These are phyloP conservation scores for Seiridium cupressi DNA, from an alignment of 2,329 filamentous ascomycete genomes.

Conservation along the genomic window DNA sequence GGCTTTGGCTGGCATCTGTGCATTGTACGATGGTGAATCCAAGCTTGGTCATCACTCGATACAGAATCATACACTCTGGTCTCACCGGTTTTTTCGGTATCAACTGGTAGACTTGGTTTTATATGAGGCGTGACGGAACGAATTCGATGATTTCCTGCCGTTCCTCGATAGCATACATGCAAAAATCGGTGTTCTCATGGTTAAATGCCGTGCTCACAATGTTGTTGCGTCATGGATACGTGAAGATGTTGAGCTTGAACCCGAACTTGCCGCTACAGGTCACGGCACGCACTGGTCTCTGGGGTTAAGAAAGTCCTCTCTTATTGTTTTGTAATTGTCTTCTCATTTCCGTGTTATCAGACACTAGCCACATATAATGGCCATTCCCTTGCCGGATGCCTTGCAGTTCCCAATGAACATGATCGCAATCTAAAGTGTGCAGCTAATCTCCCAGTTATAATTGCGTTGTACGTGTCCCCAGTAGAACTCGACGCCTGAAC, in stretches of 20 bases:
- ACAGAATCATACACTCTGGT: background rate
- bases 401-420: no score
- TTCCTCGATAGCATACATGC: slow-evolving; percentile 30
- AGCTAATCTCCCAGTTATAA: no score
- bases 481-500: no score
- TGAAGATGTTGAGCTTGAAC: background rate
- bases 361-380: no score
- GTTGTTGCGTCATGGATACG: background rate
- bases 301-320: no score
- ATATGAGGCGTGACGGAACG: slow-evolving; percentile 26
- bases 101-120: slow-evolving; percentile 1
- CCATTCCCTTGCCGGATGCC: no score
- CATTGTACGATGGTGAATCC: slow-evolving; percentile 24
- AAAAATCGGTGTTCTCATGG: slow-evolving; percentile 15
- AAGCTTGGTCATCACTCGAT: background rate
- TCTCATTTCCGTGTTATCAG: no score
- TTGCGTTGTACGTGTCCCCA: no score
- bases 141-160: slow-evolving; percentile 29
- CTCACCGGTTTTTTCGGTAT: background rate
- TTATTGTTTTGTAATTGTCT: no score
- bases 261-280: no score
- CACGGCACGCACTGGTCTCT: background rate
- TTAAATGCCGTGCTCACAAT: background rate
- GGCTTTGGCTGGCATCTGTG: slow-evolving; percentile 23
- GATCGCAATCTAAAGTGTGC: no score